phyloP scores from a whole-genome alignment of 176 grass and related monocot species.

The Typha latifolia region DNA sequence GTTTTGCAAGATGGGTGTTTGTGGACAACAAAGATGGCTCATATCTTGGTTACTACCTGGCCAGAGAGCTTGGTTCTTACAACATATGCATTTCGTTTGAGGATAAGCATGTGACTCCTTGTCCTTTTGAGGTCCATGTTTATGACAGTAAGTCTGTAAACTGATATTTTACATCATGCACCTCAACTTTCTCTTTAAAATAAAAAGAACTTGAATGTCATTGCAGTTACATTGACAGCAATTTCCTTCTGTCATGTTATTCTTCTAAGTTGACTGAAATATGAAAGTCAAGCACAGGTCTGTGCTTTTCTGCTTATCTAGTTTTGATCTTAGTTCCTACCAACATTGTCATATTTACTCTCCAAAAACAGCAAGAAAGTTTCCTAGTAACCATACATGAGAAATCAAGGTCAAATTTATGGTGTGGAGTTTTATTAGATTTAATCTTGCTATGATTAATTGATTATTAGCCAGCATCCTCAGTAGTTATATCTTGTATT shows the following conservation, averaged over 20 bases:
- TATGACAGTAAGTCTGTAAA: slow-evolving; percentile 40
- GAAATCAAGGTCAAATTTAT: no score
- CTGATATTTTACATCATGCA: slow-evolving; percentile 1
- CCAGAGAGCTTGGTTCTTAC: slow-evolving; percentile 40
- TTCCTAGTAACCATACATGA: no score
- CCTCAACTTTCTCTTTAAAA: background rate
- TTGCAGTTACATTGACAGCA: no score
- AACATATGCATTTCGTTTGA: slow-evolving; percentile 46
- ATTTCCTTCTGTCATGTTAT: no score
- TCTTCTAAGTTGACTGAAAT: no score
- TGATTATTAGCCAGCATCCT: no score
- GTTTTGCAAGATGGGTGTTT: slow-evolving; percentile 35
- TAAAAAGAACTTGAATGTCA: background rate
- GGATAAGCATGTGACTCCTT: slow-evolving; percentile 42
- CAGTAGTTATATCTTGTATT: no score
- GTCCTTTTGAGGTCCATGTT: slow-evolving; percentile 48
- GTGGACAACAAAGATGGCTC: slow-evolving; percentile 43
- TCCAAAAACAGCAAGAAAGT: no score
- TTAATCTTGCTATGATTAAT: no score
- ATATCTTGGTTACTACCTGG: slow-evolving; percentile 42
- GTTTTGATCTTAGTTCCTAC: no score
- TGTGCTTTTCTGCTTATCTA: background rate
- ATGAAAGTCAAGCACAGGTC: background rate
- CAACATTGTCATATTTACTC: no score
- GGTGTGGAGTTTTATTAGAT: no score